Evolutionary conservation across 2,329 filamentous ascomycete species (phyloP), one percentile per base, ranked within the genome.

Genomic region (Alternaria metachromatica): DNA sequence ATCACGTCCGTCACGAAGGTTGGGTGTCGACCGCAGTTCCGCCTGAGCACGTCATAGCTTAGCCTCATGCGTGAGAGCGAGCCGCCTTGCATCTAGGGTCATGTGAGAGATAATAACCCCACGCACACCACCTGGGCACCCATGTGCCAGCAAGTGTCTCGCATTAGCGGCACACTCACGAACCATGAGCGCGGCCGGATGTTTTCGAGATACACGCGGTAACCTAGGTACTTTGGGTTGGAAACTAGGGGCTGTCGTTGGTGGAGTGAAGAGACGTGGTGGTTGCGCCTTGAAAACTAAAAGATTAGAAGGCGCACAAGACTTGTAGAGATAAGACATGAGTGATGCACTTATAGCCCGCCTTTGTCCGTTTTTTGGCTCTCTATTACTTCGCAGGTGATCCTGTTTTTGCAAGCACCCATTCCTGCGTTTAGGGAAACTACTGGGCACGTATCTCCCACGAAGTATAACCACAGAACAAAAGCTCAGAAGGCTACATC

Each of bases 31-130:
- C 49, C 54, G 11, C 9, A 15, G 54, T 33, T 30, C 20, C 33
- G 53, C 20, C 53, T 44, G 26, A 28, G 59, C 62, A 66, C 64
- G 63, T 65, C 60, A 65, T 60, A 26, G 26, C 25, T 43, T 63
- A 55, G 64, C 41, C 51, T 30, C 54, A 55, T 60, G 54, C 54
- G 62, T 64, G 55, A 60, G 58, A 61, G 41, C 50, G 55, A 56
- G 53, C 53, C 45, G 26, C 44, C 25, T 45, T 55, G 57, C 48
- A 23, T 53, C 30, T 18, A 53, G 21, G 49, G 49, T 41, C 49
- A 41, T 41, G 28, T 41, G 30, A 23, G 21, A 53, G 49, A n/a
- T 30, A 20, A 41, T 53, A 18, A 53, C 30, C 49, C 49, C 49
- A 53, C 49, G 30, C 60, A 41, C 37, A 41, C 37, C n/a, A 41